phyloP scores from a whole-genome alignment of 306 rosid species.

The Luffa aegyptiaca region DNA sequence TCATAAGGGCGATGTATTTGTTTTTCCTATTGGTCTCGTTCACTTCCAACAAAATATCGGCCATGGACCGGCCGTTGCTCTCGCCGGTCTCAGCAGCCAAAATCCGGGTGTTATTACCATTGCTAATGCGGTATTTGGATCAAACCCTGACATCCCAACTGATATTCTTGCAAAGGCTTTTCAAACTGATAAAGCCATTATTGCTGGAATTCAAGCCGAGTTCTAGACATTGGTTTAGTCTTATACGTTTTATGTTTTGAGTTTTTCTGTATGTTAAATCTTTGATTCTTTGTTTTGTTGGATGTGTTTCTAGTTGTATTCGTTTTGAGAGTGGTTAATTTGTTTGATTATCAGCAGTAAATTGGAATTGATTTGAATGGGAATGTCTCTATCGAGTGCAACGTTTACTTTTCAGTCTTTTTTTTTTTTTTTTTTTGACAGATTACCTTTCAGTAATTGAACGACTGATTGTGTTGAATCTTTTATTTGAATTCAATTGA shows the following conservation, averaged over 20 bases:
- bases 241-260: neutral
- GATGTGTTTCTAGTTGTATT: neutral
- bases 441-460: no score
- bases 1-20: no score
- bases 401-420: neutral
- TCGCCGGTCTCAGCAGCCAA: no score
- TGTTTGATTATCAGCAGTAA: neutral
- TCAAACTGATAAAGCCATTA: slow-evolving; percentile 19
- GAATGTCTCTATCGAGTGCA: neutral
- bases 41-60: no score
- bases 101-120: no score
- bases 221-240: neutral
- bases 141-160: slow-evolving; percentile 5
- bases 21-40: no score
- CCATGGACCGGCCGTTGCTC: no score
- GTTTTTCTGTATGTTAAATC: neutral
- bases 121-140: neutral
- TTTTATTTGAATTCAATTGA: no score
- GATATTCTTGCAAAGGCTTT: slow-evolving; percentile 22
- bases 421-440: neutral
- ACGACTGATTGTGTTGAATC: no score
- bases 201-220: slow-evolving; percentile 12
- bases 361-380: neutral
- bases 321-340: neutral
- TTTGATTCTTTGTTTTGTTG: neutral